phyloP scores from a whole-genome alignment of 2,329 filamentous ascomycete genomes.

The Colletotrichum sojae region DNA sequence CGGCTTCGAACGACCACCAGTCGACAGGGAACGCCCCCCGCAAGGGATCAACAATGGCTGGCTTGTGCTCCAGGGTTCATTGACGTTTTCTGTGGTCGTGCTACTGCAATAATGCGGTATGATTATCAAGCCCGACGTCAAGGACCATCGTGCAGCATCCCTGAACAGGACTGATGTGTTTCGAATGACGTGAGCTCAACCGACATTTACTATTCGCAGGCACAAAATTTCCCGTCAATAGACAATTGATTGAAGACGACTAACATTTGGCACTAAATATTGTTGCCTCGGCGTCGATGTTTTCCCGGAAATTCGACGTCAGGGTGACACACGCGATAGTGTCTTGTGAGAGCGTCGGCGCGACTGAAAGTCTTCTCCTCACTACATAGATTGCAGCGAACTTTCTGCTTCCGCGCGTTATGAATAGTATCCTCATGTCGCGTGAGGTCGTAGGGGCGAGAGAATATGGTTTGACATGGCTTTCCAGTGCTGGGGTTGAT shows the following conservation, averaged over 20 bases:
- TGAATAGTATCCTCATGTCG: constrained; percentile 98
- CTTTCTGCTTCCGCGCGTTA: constrained; percentile 94
- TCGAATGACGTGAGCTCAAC: too few relatives aligned
- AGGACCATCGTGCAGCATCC: too few relatives aligned
- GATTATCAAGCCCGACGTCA: too few relatives aligned
- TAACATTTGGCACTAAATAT: neutral
- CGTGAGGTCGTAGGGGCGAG: constrained; percentile 94
- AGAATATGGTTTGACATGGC: constrained; percentile 94
- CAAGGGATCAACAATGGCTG: too few relatives aligned
- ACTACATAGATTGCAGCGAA: constrained; percentile 91
- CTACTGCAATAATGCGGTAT: too few relatives aligned
- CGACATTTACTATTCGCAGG: neutral
- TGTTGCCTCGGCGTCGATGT: constrained; percentile 53
- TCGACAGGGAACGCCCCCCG: neutral
- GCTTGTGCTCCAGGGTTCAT: too few relatives aligned
- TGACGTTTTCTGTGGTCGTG: too few relatives aligned
- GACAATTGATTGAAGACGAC: neutral
- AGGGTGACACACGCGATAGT: constrained; percentile 95
- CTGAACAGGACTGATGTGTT: too few relatives aligned
- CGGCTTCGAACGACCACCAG: neutral
- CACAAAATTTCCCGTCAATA: neutral
- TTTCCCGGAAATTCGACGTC: constrained; percentile 86
- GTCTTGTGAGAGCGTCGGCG: constrained; percentile 92
- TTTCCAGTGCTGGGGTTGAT: constrained; percentile 97
- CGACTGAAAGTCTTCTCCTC: constrained; percentile 98